Evolutionary conservation across 306 rosid genomes (phyloP), one percentile per base, ranked within the genome.

Genomic region (Rubus parviflorus): DNA sequence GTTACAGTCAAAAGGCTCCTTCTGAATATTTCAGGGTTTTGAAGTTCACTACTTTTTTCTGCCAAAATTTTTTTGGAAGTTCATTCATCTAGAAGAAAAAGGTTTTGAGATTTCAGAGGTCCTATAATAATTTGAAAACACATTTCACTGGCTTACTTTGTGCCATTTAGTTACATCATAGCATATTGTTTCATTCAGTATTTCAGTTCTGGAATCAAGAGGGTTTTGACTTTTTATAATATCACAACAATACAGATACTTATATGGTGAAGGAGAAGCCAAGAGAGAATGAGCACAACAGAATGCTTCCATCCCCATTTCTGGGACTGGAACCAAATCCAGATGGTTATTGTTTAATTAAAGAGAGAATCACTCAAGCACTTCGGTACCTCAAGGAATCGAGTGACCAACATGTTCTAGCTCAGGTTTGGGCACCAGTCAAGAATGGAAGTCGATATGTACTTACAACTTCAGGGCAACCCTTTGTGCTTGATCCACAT

Each of bases 401-500:
- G 53, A 85, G 92, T 0, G 92, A 86, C 82, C 91, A 88, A 65
- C 88, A 89, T 81, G 85, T 91, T 67, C 87, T 94, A 9, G 97
- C 94, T 75, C 98, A 94, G 83, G 81, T 94, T 86, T 94, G 98
- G 98, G 96, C 91, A 14, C 97, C 98, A 2, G 88, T 90, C 42
- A 92, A 84, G 80, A 80, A 76, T 2, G 94, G 90, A 23, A 80
- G 75, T 45, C 86, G 81, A 64, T 64, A 77, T 75, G 86, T 81
- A 7, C 98, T 94, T 7, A 86, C 97, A 80, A 92, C 98, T 67
- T 87, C 90, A 11, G 98, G 94, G 43, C 98, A 91, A 74, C 96
- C 98, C n/a, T 94, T 94, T 77, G 83, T 90, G 78, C 87, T 91
- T 72, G 96, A 83, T 82, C 83, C 90, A 40, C 87, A 80, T 46